Evolutionary conservation across 2,329 filamentous ascomycete species (phyloP).

Genomic region (Cladobotryum protrusum): DNA sequence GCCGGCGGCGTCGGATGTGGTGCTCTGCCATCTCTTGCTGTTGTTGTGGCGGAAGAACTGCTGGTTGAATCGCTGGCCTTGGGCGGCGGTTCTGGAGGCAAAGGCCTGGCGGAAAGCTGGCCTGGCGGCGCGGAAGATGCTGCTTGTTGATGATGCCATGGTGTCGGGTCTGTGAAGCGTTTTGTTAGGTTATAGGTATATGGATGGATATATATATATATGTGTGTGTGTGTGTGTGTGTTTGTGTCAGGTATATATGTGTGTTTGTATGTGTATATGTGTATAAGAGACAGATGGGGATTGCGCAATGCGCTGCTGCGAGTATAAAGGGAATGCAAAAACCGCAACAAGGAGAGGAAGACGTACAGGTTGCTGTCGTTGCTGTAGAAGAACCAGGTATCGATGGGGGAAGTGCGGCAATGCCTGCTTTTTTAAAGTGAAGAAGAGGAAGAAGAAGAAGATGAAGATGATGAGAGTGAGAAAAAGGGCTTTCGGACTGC

Average conservation of each 20-base stretch:
- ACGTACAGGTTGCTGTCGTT: background rate
- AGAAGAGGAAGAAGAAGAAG: background rate
- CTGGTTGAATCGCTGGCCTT: constrained; percentile 24
- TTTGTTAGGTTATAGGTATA: background rate
- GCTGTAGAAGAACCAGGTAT: too few relatives aligned
- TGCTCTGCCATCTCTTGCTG: constrained; percentile 64
- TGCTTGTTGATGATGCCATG: constrained; percentile 34
- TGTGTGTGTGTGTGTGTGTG: too few relatives aligned
- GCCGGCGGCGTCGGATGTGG: constrained; percentile 45
- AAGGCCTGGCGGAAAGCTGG: constrained; percentile 51
- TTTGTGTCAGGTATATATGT: too few relatives aligned
- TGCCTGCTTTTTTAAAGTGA: background rate
- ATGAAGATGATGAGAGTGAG: background rate
- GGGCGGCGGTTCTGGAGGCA: constrained; percentile 37
- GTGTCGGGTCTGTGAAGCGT: background rate
- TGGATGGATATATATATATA: too few relatives aligned
- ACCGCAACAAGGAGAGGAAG: background rate
- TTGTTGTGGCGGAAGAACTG: constrained; percentile 44
- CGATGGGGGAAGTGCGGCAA: too few relatives aligned
- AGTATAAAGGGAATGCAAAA: background rate
- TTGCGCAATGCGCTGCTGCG: background rate
- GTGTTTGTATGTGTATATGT: too few relatives aligned
- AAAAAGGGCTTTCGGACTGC: background rate
- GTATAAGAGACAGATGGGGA: background rate
- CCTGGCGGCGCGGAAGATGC: constrained; percentile 49